Evolutionary conservation across 2,329 filamentous ascomycete genomes (phyloP).

Genomic region (Fusarium hostae): DNA sequence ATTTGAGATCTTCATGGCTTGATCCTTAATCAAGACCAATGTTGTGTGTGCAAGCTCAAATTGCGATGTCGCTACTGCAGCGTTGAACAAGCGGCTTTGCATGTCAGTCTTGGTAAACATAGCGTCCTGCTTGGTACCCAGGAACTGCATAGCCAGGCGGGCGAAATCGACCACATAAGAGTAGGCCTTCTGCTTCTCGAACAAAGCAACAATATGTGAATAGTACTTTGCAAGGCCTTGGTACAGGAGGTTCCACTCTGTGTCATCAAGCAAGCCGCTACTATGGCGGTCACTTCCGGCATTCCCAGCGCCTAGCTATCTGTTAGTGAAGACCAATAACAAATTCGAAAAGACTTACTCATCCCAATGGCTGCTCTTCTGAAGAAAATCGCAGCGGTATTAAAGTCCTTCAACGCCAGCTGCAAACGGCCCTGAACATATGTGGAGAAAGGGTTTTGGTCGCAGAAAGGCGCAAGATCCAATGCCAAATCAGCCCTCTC

Average conservation of each 20-base stretch:
- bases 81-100: conserved; percentile 84
- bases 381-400: conserved; percentile 79
- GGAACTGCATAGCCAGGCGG: conserved; percentile 76
- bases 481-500: conserved; percentile 69
- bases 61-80: conserved; percentile 79
- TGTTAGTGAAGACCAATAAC: conserved; percentile 42
- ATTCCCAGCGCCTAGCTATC: conserved; percentile 56
- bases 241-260: conserved; percentile 76
- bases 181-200: conserved; percentile 80
- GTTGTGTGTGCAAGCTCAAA: conserved; percentile 87
- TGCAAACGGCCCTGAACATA: conserved; percentile 88
- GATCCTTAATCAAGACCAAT: conserved; percentile 77
- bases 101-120: conserved; percentile 72
- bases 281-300: conserved; percentile 65
- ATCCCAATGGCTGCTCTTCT: conserved; percentile 84
- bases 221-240: conserved; percentile 86
- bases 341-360: conserved; percentile 66
- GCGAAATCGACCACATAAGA: conserved; percentile 88
- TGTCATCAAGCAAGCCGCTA: conserved; percentile 76
- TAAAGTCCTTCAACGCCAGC: conserved; percentile 78
- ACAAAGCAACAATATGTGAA: conserved; percentile 84
- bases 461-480: conserved; percentile 66
- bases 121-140: conserved; percentile 47
- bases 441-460: conserved; percentile 70
- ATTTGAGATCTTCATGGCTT: conserved; percentile 76